Percentiles rank a stretch among this genome's conserved stretches.
Evolutionary conservation across 2,329 filamentous ascomycete species (phyloP).

Genomic region (Colletotrichum tofieldiae): DNA sequence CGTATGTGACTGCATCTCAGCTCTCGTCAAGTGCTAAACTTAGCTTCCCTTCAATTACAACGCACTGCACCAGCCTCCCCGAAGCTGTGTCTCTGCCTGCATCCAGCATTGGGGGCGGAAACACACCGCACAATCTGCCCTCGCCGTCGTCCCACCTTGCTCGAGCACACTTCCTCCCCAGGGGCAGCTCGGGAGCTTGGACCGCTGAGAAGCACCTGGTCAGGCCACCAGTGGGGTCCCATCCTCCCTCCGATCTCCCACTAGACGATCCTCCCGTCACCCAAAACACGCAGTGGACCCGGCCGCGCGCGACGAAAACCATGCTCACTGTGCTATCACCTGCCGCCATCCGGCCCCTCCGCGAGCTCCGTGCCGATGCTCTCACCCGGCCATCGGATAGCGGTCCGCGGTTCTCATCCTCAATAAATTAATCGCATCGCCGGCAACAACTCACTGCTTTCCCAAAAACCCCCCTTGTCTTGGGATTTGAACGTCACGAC

Average conservation of each 20-base stretch:
- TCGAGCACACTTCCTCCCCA: background rate
- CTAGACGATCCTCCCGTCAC: constrained; percentile 6
- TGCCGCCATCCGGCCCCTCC: constrained; percentile 18
- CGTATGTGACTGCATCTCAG: background rate
- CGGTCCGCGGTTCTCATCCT: background rate
- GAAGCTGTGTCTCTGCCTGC: background rate
- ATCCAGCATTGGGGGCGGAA: background rate
- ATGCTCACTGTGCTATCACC: background rate
- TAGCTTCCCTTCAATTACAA: background rate
- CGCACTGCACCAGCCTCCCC: background rate
- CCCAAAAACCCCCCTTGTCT: background rate
- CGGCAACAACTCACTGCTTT: background rate
- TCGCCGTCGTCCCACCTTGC: background rate
- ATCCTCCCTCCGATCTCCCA: background rate
- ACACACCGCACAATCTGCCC: background rate
- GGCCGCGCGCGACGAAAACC: constrained; percentile 40
- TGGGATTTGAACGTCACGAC: too few relatives aligned
- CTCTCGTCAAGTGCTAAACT: background rate
- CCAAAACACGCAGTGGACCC: constrained; percentile 25
- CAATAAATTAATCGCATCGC: background rate
- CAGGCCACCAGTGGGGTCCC: background rate
- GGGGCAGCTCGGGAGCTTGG: constrained; percentile 1
- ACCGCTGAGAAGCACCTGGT: background rate
- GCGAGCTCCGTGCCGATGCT: background rate
- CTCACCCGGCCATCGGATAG: constrained; percentile 26